phyloP scores from a whole-genome alignment of 768 basidiomycete genomes.

The Auriculariales sp. region DNA sequence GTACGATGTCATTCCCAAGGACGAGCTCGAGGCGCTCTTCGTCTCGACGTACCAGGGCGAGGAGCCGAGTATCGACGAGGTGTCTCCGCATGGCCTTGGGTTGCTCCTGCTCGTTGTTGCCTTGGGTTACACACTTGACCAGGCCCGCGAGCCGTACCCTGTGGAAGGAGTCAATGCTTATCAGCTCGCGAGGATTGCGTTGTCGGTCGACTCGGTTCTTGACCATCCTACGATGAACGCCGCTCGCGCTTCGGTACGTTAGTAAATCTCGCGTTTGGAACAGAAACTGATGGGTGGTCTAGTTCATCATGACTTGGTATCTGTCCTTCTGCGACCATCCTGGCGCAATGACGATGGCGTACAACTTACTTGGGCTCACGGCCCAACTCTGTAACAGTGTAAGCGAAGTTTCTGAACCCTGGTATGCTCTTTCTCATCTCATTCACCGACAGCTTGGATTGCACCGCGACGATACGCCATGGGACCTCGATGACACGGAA shows the following conservation, averaged over 20 bases:
- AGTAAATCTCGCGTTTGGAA: too few relatives aligned
- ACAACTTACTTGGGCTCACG: background rate
- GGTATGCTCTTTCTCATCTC: background rate
- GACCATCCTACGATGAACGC: background rate
- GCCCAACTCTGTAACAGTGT: background rate
- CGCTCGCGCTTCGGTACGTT: background rate
- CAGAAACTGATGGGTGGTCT: background rate
- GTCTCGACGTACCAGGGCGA: background rate
- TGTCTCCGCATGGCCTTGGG: background rate
- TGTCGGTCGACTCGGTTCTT: background rate
- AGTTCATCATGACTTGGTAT: background rate
- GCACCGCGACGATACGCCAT: background rate
- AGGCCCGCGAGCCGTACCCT: background rate
- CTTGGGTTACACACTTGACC: background rate
- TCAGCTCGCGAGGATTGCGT: background rate
- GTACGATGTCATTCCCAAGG: background rate
- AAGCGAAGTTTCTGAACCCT: too few relatives aligned
- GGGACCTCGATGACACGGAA: background rate
- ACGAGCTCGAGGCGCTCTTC: background rate
- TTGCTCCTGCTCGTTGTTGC: background rate
- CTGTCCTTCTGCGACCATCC: background rate
- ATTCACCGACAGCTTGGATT: background rate
- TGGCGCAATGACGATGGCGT: background rate
- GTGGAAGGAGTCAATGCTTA: background rate
- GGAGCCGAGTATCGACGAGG: background rate